phyloP scores from a whole-genome alignment of 805 yeast species.

The Saccharomyces jurei region DNA sequence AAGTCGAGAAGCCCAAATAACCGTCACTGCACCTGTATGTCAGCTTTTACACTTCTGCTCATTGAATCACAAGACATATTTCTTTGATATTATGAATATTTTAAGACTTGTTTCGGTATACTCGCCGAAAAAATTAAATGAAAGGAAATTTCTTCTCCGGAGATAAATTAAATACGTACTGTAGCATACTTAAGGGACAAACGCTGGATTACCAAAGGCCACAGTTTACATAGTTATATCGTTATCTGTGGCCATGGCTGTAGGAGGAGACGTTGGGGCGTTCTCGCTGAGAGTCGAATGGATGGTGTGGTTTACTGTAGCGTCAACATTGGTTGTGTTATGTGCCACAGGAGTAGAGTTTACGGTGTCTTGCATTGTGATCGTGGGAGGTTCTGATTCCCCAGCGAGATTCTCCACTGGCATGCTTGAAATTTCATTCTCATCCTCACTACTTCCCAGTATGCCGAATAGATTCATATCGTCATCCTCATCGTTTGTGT shows the following conservation, averaged over 20 bases:
- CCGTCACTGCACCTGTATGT: neutral
- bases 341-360: neutral
- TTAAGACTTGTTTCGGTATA: neutral
- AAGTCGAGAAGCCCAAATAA: neutral
- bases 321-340: neutral
- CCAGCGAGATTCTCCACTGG: conserved; percentile 15
- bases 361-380: neutral
- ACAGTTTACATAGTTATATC: neutral
- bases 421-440: conserved; percentile 8
- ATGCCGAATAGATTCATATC: conserved; percentile 25
- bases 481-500: conserved; percentile 26
- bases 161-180: neutral
- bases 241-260: neutral
- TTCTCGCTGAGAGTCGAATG: neutral
- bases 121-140: neutral
- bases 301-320: neutral
- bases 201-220: neutral
- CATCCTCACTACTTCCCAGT: conserved; percentile 27
- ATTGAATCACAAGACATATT: neutral
- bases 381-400: neutral
- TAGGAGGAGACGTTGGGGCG: neutral
- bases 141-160: neutral
- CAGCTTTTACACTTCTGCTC: neutral
- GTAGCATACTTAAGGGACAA: neutral
- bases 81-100: neutral